Evolutionary conservation across 768 basidiomycete genomes (phyloP).

Genomic region (Lepiota venenata): DNA sequence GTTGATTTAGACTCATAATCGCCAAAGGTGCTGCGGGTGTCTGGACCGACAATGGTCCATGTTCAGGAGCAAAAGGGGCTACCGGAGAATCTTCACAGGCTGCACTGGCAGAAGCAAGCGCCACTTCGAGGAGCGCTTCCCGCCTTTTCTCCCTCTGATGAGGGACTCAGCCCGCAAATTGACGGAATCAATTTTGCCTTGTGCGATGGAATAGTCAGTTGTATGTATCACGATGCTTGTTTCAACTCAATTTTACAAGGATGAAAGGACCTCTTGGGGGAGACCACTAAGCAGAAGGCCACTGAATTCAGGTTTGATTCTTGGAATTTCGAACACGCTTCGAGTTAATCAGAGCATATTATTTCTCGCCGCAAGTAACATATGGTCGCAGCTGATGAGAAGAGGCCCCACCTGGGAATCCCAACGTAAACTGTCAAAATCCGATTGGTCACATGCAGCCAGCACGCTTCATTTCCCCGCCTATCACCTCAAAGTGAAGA

Average conservation of each 20-base stretch:
- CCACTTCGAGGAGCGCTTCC: background rate
- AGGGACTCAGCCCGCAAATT: no score
- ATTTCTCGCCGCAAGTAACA: constrained; percentile 2
- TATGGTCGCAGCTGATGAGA: background rate
- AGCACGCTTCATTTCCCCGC: background rate
- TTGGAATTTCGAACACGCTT: background rate
- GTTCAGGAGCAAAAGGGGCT: constrained; percentile 20
- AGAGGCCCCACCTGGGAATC: background rate
- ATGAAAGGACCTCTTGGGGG: no score
- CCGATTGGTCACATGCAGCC: background rate
- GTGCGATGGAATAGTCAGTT: background rate
- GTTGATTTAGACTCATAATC: constrained; percentile 2
- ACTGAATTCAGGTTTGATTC: background rate
- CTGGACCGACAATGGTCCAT: constrained; percentile 58
- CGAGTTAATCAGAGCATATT: background rate
- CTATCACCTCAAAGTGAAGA: constrained; percentile 5
- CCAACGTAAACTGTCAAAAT: constrained; percentile 3
- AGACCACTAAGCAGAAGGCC: no score
- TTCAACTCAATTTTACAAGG: no score
- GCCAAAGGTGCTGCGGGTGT: constrained; percentile 43
- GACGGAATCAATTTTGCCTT: no score
- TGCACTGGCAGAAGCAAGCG: background rate
- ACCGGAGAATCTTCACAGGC: constrained; percentile 1
- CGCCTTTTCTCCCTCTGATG: constrained; percentile 6
- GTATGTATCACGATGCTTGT: background rate